A percentile compares a stretch with the other conserved stretches of the same genome.
phyloP scores from a whole-genome alignment of 441 rosid genomes.

The Cnidoscolus chayamansa region DNA sequence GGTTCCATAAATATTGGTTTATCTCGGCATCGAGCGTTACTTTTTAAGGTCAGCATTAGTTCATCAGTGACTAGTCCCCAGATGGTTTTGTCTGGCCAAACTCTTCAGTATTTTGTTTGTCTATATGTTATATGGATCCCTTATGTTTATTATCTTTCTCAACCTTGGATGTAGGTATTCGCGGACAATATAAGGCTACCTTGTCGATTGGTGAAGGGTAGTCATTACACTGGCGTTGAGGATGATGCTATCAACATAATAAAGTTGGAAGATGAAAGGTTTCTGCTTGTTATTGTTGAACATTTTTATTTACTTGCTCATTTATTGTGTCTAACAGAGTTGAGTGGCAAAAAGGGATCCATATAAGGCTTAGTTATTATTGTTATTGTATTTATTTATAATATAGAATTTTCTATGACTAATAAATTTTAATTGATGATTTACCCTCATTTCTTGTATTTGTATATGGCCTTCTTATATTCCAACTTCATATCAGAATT shows the following conservation, averaged over 20 bases:
- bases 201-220: conserved; percentile 95
- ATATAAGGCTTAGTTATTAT: too few relatives aligned
- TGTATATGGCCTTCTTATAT: not conserved
- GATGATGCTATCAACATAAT: conserved; percentile 96
- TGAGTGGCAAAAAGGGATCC: too few relatives aligned
- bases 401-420: not conserved
- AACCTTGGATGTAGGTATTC: conserved; percentile 61
- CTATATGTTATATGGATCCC: conserved; percentile 1
- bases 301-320: not conserved
- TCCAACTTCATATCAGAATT: too few relatives aligned
- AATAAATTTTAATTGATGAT: not conserved
- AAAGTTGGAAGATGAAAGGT: conserved; percentile 90
- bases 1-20: conserved; percentile 85
- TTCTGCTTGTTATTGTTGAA: conserved; percentile 25
- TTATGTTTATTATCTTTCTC: conserved; percentile 28
- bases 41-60: conserved; percentile 72
- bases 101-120: not conserved
- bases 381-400: too few relatives aligned
- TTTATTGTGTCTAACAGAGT: too few relatives aligned
- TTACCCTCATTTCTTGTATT: not conserved
- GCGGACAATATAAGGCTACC: conserved; percentile 79
- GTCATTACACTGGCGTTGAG: conserved; percentile 95
- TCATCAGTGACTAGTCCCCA: conserved; percentile 7
- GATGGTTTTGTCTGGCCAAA: not conserved
- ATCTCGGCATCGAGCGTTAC: conserved; percentile 94